A percentile compares a stretch with the other conserved stretches of the same genome.
These are phyloP conservation scores for Coniferiporia weirii DNA, from an alignment of 1,284 basidiomycete species.

Conservation along the genomic window DNA sequence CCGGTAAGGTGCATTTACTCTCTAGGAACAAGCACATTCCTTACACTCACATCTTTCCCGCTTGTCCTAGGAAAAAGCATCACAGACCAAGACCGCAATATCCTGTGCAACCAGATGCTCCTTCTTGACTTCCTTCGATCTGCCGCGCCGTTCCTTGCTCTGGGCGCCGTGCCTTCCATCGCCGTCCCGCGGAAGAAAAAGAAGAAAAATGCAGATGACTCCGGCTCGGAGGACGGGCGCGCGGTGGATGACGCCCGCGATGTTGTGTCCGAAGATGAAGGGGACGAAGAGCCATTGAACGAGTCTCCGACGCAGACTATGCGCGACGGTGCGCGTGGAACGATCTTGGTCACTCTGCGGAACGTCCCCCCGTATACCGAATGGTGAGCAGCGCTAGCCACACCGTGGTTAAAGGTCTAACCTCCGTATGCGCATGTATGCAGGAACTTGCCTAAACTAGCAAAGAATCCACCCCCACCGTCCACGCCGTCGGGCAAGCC, in stretches of 20 bases:
- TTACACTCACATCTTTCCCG: conserved; percentile 12
- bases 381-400: conserved; percentile 51
- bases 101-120: conserved; percentile 87
- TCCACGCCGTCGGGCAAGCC: conserved; percentile 36
- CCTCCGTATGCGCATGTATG: conserved; percentile 14
- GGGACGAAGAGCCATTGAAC: not conserved
- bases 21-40: not conserved
- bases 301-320: not conserved
- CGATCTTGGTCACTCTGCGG: conserved; percentile 84
- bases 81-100: conserved; percentile 91
- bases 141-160: conserved; percentile 57
- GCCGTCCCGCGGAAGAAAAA: conserved; percentile 41
- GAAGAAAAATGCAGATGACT: conserved; percentile 26
- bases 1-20: conserved; percentile 49
- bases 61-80: conserved; percentile 75
- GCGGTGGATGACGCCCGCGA: not conserved
- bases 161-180: conserved; percentile 49
- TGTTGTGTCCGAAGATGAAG: conserved; percentile 21
- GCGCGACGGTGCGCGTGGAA: conserved; percentile 36
- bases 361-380: conserved; percentile 85
- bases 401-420: conserved; percentile 12
- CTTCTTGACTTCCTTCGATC: conserved; percentile 82
- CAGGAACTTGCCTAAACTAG: conserved; percentile 77
- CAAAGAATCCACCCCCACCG: conserved; percentile 63
- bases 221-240: conserved; percentile 19